phyloP scores from a whole-genome alignment of 805 yeast species.

The Saturnispora sekii region DNA sequence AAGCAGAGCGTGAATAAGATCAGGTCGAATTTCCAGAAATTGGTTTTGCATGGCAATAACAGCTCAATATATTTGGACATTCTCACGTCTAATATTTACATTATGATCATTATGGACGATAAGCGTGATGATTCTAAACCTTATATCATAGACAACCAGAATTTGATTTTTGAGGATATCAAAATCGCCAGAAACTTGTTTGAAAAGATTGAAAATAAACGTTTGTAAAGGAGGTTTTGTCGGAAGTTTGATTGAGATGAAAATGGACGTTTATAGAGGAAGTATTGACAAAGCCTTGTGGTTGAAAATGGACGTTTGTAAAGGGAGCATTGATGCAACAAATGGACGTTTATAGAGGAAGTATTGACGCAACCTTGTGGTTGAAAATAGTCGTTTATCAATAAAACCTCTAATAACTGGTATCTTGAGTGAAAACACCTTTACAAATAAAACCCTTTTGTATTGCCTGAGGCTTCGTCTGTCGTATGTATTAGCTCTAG shows the following conservation, averaged over 20 bases:
- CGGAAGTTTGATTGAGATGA: too few relatives aligned
- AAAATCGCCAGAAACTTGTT: slow-evolving; percentile 27
- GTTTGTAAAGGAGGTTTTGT: too few relatives aligned
- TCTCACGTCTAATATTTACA: slow-evolving; percentile 29
- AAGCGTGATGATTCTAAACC: slow-evolving; percentile 8
- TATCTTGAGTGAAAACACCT: too few relatives aligned
- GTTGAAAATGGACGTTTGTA: slow-evolving; percentile 7
- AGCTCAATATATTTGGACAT: slow-evolving; percentile 29
- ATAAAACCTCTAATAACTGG: too few relatives aligned
- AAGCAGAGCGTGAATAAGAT: slow-evolving; percentile 86
- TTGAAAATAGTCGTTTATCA: too few relatives aligned
- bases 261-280: too few relatives aligned
- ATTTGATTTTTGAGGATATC: slow-evolving; percentile 27
- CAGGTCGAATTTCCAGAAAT: slow-evolving; percentile 71
- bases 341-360: too few relatives aligned
- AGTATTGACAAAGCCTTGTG: too few relatives aligned
- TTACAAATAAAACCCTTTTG: too few relatives aligned
- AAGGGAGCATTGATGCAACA: too few relatives aligned
- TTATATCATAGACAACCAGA: slow-evolving; percentile 25
- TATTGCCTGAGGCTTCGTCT: too few relatives aligned
- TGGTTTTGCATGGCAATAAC: slow-evolving; percentile 51
- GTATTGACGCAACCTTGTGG: neutral
- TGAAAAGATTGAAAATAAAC: slow-evolving; percentile 22
- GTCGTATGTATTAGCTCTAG: too few relatives aligned
- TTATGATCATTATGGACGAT: slow-evolving; percentile 30